A percentile compares a stretch with the other conserved stretches of the same genome.
Conservation (phyloP, 2,329 filamentous ascomycete species). For the Aureobasidium mangrovei region DNA sequence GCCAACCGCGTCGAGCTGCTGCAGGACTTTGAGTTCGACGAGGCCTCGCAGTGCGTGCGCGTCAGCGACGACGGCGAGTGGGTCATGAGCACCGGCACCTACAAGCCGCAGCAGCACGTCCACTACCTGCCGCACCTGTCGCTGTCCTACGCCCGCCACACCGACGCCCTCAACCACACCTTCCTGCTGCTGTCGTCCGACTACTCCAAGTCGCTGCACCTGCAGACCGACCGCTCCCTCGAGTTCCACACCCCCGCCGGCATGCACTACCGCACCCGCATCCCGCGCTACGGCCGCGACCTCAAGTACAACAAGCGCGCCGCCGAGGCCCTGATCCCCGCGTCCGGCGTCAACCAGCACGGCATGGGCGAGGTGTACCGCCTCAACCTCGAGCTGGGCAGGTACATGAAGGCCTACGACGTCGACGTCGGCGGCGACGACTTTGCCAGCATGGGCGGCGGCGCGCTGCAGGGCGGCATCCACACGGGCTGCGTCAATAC, state of each 20-base stretch:
- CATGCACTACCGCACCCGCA: constrained; percentile 78
- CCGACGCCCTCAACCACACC: constrained; percentile 80
- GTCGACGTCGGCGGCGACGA: constrained; percentile 84
- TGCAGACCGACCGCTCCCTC: constrained; percentile 82
- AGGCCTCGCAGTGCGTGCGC: constrained; percentile 82
- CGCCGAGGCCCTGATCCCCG: constrained; percentile 76
- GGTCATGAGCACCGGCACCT: constrained; percentile 86
- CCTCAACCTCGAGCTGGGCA: constrained; percentile 80
- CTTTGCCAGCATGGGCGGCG: constrained; percentile 53
- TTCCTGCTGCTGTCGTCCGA: constrained; percentile 83
- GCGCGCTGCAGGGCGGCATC: constrained; percentile 78
- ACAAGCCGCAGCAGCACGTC: constrained; percentile 82
- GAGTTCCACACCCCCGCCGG: constrained; percentile 89
- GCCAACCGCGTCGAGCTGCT: constrained; percentile 88
- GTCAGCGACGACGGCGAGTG: constrained; percentile 94
- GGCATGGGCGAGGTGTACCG: constrained; percentile 88
- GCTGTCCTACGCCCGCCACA: constrained; percentile 88
- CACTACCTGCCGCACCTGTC: constrained; percentile 90
- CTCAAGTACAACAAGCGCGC: constrained; percentile 73
- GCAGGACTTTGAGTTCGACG: constrained; percentile 96
- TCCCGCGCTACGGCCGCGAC: constrained; percentile 88
- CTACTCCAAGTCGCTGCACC: constrained; percentile 87
- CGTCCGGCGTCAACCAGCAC: constrained; percentile 78
- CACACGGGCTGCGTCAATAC: constrained; percentile 79
- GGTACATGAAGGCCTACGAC: constrained; percentile 92